phyloP scores from a whole-genome alignment of 179 eudicot genomes.

The Vitellaria paradoxa region DNA sequence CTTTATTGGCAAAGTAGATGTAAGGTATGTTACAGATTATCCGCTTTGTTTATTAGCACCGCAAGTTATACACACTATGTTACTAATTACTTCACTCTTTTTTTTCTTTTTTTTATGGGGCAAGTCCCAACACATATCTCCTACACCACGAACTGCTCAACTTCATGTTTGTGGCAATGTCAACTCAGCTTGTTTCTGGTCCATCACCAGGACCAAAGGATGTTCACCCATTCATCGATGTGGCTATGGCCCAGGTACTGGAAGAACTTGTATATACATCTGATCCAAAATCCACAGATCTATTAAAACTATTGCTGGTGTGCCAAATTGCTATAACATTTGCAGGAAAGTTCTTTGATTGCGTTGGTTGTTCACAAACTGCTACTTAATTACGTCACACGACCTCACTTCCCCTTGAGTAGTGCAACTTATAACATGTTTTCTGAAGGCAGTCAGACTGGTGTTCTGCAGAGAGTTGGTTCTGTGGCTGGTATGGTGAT shows the following conservation, averaged over 20 bases:
- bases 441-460: constrained; percentile 63
- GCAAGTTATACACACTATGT: constrained; percentile 4
- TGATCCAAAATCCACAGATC: constrained; percentile 12
- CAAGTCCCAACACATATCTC: constrained; percentile 73
- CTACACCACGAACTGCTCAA: constrained; percentile 85
- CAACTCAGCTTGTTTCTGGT: constrained; percentile 91
- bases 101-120: constrained; percentile 5
- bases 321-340: constrained; percentile 10
- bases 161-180: constrained; percentile 86
- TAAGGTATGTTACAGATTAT: constrained; percentile 50
- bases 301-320: constrained; percentile 4
- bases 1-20: constrained; percentile 76
- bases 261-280: background rate
- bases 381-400: constrained; percentile 67
- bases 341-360: constrained; percentile 72
- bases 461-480: constrained; percentile 86
- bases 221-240: constrained; percentile 72
- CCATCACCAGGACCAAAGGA: constrained; percentile 83
- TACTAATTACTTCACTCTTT: constrained; percentile 18
- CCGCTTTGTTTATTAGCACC: constrained; percentile 1
- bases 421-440: constrained; percentile 47
- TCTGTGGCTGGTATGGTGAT: constrained; percentile 74
- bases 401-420: constrained; percentile 38
- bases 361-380: constrained; percentile 63
- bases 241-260: constrained; percentile 75